phyloP scores from a whole-genome alignment of 1,284 basidiomycete genomes.

The Chalciporus piperatoides region DNA sequence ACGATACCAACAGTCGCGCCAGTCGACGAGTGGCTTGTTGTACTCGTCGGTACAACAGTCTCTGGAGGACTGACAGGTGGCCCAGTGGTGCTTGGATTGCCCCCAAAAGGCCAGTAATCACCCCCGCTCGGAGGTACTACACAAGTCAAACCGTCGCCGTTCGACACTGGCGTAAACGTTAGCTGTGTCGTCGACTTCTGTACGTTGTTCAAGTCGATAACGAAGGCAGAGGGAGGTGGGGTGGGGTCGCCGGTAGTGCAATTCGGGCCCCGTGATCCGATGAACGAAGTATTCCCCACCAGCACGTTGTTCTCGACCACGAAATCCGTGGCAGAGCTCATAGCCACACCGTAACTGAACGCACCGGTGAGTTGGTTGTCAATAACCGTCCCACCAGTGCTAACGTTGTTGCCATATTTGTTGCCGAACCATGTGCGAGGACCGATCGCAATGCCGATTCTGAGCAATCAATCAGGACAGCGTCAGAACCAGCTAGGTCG shows the following conservation, averaged over 20 bases:
- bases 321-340: conserved; percentile 64
- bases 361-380: conserved; percentile 72
- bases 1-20: conserved; percentile 49
- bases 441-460: conserved; percentile 75
- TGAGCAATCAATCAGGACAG: conserved; percentile 18
- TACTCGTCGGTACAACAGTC: conserved; percentile 16
- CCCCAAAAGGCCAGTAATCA: conserved; percentile 71
- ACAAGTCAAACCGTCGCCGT: conserved; percentile 60
- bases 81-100: conserved; percentile 38
- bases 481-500: neutral
- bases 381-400: conserved; percentile 54
- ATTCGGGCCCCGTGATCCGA: conserved; percentile 67
- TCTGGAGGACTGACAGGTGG: conserved; percentile 17
- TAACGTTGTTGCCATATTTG: conserved; percentile 57
- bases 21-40: conserved; percentile 27
- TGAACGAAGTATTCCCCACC: conserved; percentile 71
- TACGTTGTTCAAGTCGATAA: conserved; percentile 49
- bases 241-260: conserved; percentile 54
- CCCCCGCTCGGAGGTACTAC: conserved; percentile 63
- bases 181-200: conserved; percentile 44
- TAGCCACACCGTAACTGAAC: conserved; percentile 66
- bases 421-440: conserved; percentile 77
- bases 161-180: conserved; percentile 48
- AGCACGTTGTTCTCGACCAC: conserved; percentile 63
- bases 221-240: conserved; percentile 55